Percentiles rank a stretch among this genome's conserved stretches.
Conservation (phyloP, 305 asterid genomes). For the Ilex paraguariensis region DNA sequence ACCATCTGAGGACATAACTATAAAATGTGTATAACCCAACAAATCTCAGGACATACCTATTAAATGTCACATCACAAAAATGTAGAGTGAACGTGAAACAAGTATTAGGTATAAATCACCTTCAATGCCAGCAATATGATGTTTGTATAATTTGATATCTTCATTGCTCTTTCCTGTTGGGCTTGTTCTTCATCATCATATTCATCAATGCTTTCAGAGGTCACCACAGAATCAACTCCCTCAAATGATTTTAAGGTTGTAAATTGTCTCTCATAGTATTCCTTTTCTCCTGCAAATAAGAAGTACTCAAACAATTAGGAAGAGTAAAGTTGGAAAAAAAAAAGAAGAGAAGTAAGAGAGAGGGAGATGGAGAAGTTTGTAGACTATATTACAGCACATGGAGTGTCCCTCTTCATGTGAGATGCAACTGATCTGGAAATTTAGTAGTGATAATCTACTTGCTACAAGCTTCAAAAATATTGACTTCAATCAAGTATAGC, state of each 20-base stretch:
- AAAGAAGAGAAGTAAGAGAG: not conserved
- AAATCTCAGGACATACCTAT: too few species aligned
- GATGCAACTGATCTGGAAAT: too few species aligned
- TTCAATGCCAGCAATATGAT: constrained; percentile 58
- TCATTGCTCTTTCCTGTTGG: constrained; percentile 81
- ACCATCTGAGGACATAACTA: too few species aligned
- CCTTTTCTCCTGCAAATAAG: constrained; percentile 52
- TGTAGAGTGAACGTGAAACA: not conserved
- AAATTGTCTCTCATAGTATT: constrained; percentile 69
- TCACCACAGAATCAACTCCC: constrained; percentile 47
- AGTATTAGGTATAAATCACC: constrained; percentile 29
- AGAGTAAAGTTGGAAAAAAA: not conserved
- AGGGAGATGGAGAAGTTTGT: not conserved
- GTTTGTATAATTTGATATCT: constrained; percentile 69
- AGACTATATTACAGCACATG: not conserved
- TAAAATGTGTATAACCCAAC: too few species aligned
- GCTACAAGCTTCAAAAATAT: not conserved
- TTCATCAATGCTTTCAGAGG: constrained; percentile 40
- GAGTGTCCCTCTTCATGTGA: too few species aligned
- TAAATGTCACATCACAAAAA: too few species aligned
- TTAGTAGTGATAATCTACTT: too few species aligned
- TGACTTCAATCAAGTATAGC: not conserved
- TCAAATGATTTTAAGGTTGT: constrained; percentile 72
- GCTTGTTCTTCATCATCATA: constrained; percentile 58
- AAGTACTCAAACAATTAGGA: constrained; percentile 2